Evolutionary conservation across 495 filamentous ascomycete genomes (phyloP).

Genomic region (Monascus purpureus): DNA sequence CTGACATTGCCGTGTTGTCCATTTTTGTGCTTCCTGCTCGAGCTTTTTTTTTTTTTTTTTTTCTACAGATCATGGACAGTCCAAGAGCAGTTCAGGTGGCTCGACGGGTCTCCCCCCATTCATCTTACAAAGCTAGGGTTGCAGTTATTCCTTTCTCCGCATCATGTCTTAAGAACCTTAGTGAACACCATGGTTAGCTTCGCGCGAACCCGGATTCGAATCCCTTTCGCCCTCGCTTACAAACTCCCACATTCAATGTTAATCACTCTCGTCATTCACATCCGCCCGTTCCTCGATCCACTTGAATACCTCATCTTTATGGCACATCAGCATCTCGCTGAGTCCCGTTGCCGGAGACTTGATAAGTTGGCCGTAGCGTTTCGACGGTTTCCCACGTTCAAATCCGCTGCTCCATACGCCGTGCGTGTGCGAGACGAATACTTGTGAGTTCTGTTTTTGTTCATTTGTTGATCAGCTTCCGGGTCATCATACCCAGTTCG

Average conservation of each 20-base stretch:
- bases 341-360: constrained; percentile 38
- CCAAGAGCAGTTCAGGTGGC: too few relatives aligned
- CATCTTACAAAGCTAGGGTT: too few relatives aligned
- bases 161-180: too few relatives aligned
- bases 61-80: too few relatives aligned
- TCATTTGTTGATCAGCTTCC: neutral
- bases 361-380: constrained; percentile 52
- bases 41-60: constrained; percentile 4
- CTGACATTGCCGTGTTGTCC: too few relatives aligned
- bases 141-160: too few relatives aligned
- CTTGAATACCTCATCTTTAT: constrained; percentile 40
- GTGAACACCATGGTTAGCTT: too few relatives aligned
- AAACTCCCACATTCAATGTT: too few relatives aligned
- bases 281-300: constrained; percentile 38
- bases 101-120: too few relatives aligned
- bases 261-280: constrained; percentile 15
- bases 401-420: constrained; percentile 51
- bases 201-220: too few relatives aligned
- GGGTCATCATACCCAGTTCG: neutral
- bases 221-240: too few relatives aligned
- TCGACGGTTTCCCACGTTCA: constrained; percentile 42
- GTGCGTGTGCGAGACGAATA: constrained; percentile 61
- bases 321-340: constrained; percentile 48
- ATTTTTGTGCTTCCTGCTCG: too few relatives aligned
- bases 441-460: constrained; percentile 40